Evolutionary conservation across 495 filamentous ascomycete species (phyloP).

Genomic region (Filosporella fistucella): DNA sequence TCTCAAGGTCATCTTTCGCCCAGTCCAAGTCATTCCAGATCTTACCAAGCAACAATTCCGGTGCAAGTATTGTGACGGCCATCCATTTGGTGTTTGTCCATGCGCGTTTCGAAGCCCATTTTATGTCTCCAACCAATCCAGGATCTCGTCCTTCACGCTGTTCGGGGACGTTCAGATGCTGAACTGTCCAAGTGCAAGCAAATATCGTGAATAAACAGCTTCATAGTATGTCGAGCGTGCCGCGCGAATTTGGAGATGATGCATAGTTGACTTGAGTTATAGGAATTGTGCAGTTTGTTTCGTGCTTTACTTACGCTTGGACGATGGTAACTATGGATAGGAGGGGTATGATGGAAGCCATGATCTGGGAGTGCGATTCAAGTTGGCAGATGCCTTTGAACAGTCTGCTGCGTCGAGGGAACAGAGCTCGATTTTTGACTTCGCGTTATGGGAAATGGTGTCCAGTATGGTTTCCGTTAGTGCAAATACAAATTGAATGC

Average conservation of each 20-base stretch:
- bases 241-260: background rate
- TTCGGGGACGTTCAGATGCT: slow-evolving; percentile 26
- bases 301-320: too few species aligned
- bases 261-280: background rate
- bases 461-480: too few species aligned
- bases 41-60: slow-evolving; percentile 20
- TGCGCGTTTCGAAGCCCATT: slow-evolving; percentile 4
- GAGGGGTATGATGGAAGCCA: too few species aligned
- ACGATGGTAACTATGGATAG: too few species aligned
- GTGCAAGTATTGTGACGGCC: slow-evolving; percentile 24
- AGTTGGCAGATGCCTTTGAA: too few species aligned
- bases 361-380: too few species aligned
- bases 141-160: background rate
- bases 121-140: slow-evolving; percentile 10
- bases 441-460: too few species aligned
- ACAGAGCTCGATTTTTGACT: too few species aligned
- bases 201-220: slow-evolving; percentile 24
- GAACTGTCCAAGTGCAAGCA: slow-evolving; percentile 29
- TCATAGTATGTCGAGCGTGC: slow-evolving; percentile 15
- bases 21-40: slow-evolving; percentile 10
- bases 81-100: slow-evolving; percentile 15
- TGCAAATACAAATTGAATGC: too few species aligned
- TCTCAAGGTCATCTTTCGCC: slow-evolving; percentile 19
- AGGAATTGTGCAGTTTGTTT: slow-evolving; percentile 1
- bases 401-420: too few species aligned